These are phyloP conservation scores for Monilinia polystroma DNA, from an alignment of 2,329 filamentous ascomycete genomes.

Conservation along the genomic window DNA sequence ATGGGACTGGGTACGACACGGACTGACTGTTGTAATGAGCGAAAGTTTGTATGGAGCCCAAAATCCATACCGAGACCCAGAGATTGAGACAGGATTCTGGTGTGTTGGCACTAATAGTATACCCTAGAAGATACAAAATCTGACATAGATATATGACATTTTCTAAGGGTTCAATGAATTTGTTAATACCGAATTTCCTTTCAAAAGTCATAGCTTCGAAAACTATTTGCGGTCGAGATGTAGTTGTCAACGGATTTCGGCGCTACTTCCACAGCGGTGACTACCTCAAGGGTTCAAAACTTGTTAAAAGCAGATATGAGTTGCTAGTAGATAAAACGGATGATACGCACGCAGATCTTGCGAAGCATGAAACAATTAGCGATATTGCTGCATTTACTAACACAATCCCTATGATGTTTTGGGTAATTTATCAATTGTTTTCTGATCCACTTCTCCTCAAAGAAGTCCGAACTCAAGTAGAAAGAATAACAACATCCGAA, in stretches of 20 bases:
- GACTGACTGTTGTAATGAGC: slow-evolving; percentile 11
- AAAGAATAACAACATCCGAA: slow-evolving; percentile 1
- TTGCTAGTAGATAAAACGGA: background rate
- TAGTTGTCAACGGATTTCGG: background rate
- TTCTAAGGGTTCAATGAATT: slow-evolving; percentile 5
- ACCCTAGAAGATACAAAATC: too few species aligned
- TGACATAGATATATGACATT: slow-evolving; percentile 12
- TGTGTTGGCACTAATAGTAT: background rate
- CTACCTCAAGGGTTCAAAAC: background rate
- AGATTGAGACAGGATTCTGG: slow-evolving; percentile 20
- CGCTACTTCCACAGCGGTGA: background rate
- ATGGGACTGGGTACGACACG: slow-evolving; percentile 15
- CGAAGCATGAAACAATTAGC: slow-evolving; percentile 9
- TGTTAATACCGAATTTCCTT: slow-evolving; percentile 9
- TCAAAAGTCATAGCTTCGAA: background rate
- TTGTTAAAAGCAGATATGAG: slow-evolving; percentile 3
- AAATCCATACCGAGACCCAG: slow-evolving; percentile 17
- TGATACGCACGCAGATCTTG: background rate
- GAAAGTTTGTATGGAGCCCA: slow-evolving; percentile 18
- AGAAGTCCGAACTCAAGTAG: slow-evolving; percentile 13
- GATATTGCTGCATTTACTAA: slow-evolving; percentile 11
- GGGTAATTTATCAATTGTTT: slow-evolving; percentile 14
- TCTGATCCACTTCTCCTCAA: background rate
- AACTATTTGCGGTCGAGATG: slow-evolving; percentile 5
- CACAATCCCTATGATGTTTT: slow-evolving; percentile 12